Conservation (phyloP, 495 filamentous ascomycete species). For the Beverwykella pulmonaria region DNA sequence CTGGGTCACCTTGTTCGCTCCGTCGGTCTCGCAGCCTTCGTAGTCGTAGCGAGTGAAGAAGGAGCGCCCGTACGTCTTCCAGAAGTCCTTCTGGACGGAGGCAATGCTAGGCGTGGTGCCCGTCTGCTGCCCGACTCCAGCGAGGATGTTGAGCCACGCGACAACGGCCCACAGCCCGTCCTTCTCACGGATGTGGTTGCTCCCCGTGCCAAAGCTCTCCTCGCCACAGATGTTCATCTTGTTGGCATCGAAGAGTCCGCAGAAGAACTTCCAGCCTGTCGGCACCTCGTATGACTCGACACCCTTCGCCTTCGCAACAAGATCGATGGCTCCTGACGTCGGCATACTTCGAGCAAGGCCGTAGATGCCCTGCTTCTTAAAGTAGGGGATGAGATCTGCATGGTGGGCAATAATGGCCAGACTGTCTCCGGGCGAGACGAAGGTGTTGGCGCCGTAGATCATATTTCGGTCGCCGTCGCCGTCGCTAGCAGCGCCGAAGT, state of each 20-base stretch:
- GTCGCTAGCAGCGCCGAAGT: constrained; percentile 94
- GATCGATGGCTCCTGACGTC: constrained; percentile 90
- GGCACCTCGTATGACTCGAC: constrained; percentile 94
- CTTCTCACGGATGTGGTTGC: constrained; percentile 99
- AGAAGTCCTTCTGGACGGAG: constrained; percentile 96
- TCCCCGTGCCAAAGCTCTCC: constrained; percentile 97
- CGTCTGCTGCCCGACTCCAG: constrained; percentile 81
- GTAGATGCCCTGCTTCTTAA: constrained; percentile 94
- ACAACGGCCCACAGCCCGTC: constrained; percentile 97
- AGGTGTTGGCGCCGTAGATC: constrained; percentile 96
- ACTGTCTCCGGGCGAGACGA: constrained; percentile 95
- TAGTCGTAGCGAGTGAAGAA: constrained; percentile 99
- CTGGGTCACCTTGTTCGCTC: constrained; percentile 83
- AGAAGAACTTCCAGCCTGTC: constrained; percentile 99
- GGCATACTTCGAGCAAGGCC: constrained; percentile 97
- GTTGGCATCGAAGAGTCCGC: constrained; percentile 92
- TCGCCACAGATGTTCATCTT: constrained; percentile 99
- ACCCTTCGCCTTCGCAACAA: constrained; percentile 91
- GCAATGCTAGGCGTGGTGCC: constrained; percentile 80
- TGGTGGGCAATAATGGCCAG: constrained; percentile 98
- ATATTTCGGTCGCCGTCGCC: constrained; percentile 99
- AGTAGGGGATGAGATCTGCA: constrained; percentile 92
- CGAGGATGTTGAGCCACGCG: constrained; percentile 98
- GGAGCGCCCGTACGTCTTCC: constrained; percentile 91
- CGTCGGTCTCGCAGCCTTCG: constrained; percentile 87